These are phyloP conservation scores for Lipomyces yamanashiensis DNA, from an alignment of 805 yeast species.

Conservation along the genomic window DNA sequence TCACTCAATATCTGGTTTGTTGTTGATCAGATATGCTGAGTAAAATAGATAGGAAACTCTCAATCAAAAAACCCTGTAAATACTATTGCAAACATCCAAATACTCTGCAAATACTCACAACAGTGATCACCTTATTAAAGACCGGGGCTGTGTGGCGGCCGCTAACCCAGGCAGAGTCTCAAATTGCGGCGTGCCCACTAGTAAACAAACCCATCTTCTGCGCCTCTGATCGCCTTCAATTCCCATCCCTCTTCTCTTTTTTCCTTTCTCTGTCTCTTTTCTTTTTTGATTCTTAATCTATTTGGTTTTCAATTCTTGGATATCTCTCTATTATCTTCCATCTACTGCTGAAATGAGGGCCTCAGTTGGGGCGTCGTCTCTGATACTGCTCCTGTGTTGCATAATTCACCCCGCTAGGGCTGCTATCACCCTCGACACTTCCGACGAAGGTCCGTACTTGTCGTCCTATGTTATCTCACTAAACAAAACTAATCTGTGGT, in stretches of 20 bases:
- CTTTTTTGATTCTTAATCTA: background rate
- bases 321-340: background rate
- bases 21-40: too few species aligned
- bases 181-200: background rate
- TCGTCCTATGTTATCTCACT: too few species aligned
- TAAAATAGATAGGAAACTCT: too few species aligned
- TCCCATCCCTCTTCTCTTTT: background rate
- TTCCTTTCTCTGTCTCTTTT: background rate
- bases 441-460: conserved; percentile 2
- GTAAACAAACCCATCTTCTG: background rate
- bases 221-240: background rate
- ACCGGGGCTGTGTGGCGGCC: background rate
- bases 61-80: too few species aligned
- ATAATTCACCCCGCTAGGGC: background rate
- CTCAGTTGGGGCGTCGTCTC: background rate
- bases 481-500: background rate
- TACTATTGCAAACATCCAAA: too few species aligned
- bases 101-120: too few species aligned
- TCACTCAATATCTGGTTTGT: too few species aligned
- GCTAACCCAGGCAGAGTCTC: background rate
- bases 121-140: background rate
- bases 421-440: conserved; percentile 10
- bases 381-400: background rate
- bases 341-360: background rate
- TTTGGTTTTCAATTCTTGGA: too few species aligned